These are phyloP conservation scores for Apiospora marii DNA, from an alignment of 2,329 filamentous ascomycete species.

Conservation along the genomic window DNA sequence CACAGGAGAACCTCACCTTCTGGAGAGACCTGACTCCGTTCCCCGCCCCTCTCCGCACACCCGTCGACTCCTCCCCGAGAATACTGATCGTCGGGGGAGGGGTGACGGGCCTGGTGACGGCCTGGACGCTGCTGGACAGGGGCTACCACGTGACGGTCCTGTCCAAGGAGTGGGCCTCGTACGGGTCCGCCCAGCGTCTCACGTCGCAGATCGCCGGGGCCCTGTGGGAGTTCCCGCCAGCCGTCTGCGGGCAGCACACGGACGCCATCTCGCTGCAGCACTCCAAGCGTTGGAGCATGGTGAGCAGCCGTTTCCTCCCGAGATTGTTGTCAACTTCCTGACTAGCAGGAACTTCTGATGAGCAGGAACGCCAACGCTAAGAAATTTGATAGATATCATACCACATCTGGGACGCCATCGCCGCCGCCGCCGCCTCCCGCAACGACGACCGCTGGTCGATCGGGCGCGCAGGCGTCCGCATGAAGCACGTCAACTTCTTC, in stretches of 20 bases:
- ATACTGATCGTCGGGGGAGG: conserved; percentile 42
- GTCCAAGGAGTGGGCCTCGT: conserved; percentile 22
- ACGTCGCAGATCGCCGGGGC: conserved; percentile 56
- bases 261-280: conserved; percentile 48
- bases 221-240: conserved; percentile 55
- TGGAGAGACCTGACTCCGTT: conserved; percentile 7
- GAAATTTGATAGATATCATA: conserved; percentile 33
- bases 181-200: conserved; percentile 41
- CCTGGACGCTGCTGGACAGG: conserved; percentile 53
- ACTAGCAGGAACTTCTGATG: neutral
- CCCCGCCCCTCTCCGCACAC: neutral
- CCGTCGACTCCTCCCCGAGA: conserved; percentile 34
- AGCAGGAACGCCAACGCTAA: neutral
- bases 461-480: conserved; percentile 45
- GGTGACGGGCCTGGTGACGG: conserved; percentile 43
- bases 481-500: conserved; percentile 49
- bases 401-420: conserved; percentile 50
- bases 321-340: neutral
- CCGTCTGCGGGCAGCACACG: conserved; percentile 52
- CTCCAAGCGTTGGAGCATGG: conserved; percentile 51
- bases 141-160: conserved; percentile 53
- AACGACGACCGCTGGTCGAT: neutral
- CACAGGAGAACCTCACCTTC: neutral
- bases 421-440: conserved; percentile 41
- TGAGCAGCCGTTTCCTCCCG: conserved; percentile 28